These are phyloP conservation scores for Coemansia sp. DNA, from an alignment of 192 early-diverging fungal genomes.

Conservation along the genomic window DNA sequence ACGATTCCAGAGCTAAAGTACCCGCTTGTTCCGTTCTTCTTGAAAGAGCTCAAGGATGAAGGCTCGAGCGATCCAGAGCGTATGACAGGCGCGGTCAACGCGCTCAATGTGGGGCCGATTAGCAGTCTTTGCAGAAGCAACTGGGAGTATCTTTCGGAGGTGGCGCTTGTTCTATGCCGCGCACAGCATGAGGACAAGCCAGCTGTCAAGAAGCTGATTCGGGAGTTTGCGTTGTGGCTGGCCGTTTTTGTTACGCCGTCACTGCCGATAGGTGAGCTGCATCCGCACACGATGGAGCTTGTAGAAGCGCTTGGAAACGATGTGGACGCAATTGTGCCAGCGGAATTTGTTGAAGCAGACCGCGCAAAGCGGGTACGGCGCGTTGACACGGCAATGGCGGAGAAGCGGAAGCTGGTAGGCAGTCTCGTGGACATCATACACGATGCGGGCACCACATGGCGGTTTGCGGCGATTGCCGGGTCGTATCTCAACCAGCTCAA, in stretches of 20 bases:
- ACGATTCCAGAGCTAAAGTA: conserved; percentile 35
- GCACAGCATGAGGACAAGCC: conserved; percentile 57
- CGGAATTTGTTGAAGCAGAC: conserved; percentile 1
- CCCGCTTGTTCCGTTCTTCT: conserved; percentile 43
- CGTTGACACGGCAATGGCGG: conserved; percentile 20
- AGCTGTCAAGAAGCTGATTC: conserved; percentile 46
- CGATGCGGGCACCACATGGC: conserved; percentile 73
- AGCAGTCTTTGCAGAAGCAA: conserved; percentile 28
- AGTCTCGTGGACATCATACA: conserved; percentile 64
- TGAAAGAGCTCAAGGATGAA: conserved; percentile 36
- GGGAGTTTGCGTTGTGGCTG: conserved; percentile 35
- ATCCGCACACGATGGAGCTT: conserved; percentile 1
- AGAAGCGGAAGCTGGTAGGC: conserved; percentile 24
- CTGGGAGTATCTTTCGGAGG: conserved; percentile 35
- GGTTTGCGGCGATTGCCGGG: conserved; percentile 76
- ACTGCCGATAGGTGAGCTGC: conserved; percentile 4
- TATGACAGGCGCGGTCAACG: conserved; percentile 50
- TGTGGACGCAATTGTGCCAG: not conserved
- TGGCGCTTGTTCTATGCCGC: conserved; percentile 47
- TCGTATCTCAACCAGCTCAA: conserved; percentile 77
- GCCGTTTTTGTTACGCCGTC: conserved; percentile 34
- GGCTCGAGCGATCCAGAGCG: conserved; percentile 42
- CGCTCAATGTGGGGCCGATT: conserved; percentile 33
- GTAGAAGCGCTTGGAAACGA: conserved; percentile 6
- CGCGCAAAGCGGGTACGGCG: conserved; percentile 10